Evolutionary conservation across 2,329 filamentous ascomycete species (phyloP).

Genomic region (Paramyrothecium sp.): DNA sequence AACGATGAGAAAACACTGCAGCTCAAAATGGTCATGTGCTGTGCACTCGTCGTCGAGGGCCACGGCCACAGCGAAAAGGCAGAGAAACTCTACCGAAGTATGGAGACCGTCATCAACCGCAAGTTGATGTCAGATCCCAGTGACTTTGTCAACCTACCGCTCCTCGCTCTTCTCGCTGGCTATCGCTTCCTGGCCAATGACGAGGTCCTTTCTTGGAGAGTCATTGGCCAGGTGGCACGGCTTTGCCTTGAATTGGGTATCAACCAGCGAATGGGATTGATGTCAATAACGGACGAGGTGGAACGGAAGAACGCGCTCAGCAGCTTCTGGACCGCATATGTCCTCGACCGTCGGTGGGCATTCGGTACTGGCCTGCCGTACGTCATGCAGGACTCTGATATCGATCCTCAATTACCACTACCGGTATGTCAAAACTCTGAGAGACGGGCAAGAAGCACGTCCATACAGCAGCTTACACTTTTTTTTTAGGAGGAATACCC

Average conservation of each 20-base stretch:
- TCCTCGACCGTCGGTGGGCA: slow-evolving; percentile 83
- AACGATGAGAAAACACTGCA: slow-evolving; percentile 59
- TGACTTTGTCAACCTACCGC: slow-evolving; percentile 45
- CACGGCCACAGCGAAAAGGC: slow-evolving; percentile 77
- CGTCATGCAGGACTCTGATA: slow-evolving; percentile 80
- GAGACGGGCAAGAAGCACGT: no score
- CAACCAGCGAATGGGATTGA: slow-evolving; percentile 74
- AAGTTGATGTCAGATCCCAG: slow-evolving; percentile 56
- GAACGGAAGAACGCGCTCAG: slow-evolving; percentile 67
- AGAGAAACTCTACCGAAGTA: slow-evolving; percentile 70
- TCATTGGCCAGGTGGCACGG: slow-evolving; percentile 79
- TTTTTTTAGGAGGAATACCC: slow-evolving; percentile 51
- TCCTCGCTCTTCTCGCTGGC: slow-evolving; percentile 51
- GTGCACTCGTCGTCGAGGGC: slow-evolving; percentile 73
- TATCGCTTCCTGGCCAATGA: slow-evolving; percentile 87
- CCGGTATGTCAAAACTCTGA: slow-evolving; percentile 56
- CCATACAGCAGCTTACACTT: slow-evolving; percentile 13
- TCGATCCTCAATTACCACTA: slow-evolving; percentile 75
- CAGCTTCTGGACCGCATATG: slow-evolving; percentile 84
- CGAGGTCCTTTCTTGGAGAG: slow-evolving; percentile 80
- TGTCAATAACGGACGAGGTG: slow-evolving; percentile 65
- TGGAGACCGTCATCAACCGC: slow-evolving; percentile 69
- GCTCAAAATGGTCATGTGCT: slow-evolving; percentile 82
- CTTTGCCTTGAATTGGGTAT: slow-evolving; percentile 80
- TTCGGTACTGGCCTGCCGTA: slow-evolving; percentile 89